Evolutionary conservation across 2,329 filamentous ascomycete genomes (phyloP), one percentile per base, ranked within the genome.

Genomic region (Penicillium sp.): DNA sequence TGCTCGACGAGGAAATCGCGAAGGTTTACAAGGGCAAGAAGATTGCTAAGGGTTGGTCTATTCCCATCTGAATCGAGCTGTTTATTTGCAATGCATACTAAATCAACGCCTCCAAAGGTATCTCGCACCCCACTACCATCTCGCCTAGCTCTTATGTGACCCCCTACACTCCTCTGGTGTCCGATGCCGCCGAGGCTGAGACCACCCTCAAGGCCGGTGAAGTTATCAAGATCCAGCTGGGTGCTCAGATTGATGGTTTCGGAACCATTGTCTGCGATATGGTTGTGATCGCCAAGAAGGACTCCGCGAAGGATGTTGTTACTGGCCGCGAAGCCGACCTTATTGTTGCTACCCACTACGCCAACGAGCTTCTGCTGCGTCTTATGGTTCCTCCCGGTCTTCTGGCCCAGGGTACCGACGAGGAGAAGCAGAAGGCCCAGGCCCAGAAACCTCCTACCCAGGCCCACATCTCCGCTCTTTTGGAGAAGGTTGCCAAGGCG

Each of bases 21-120:
- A 97, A 97, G 78, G 91, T 98, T 62, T 98, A 93, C 80, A 90
- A 94, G 69, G 91, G 90, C 71, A 97, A 97, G 79, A 97, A 96
- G 77, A 84, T 96, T 63, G 69, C 75, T 67, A 98, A 98, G 79
- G 93, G 86, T 87, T 62, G 53, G 75, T 72, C 18, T 19, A 15
- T 26, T 34, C 7, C 18, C 9, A 7, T 11, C 16, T 11, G 27
- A 11, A 25, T 18, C 6, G 28, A 15, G 6, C 8, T 4, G 6
- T 16, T 15, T 35, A 14, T 14, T 23, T n/a, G 5, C 9, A 4
- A 11, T 13, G n/a, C 26, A 30, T 4, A 33, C 26, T 53, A 46
- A 61, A 56, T n/a, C n/a, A n/a, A 43, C 43, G 4, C 3, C 14
- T 21, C 3, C 23, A 34, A 54, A 89, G 86, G 91, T 63, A 87